Evolutionary conservation across 331 rosid species (phyloP).

Genomic region (Malus hybrid): DNA sequence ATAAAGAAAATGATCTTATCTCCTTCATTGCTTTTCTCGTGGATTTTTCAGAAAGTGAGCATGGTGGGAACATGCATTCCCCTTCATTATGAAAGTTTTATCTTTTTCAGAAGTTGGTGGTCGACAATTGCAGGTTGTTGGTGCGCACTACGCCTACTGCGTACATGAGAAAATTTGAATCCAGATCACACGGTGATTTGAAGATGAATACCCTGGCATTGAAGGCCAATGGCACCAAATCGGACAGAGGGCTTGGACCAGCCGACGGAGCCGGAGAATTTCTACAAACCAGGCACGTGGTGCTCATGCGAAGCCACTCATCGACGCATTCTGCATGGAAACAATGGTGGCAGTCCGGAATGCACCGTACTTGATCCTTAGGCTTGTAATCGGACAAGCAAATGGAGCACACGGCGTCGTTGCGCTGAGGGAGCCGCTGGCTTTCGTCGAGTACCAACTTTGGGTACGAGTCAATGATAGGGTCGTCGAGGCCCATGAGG

Average conservation of each 20-base stretch:
- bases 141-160: too few species aligned
- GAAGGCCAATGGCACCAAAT: slow-evolving; percentile 50
- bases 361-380: slow-evolving; percentile 43
- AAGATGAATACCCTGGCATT: slow-evolving; percentile 11
- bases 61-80: too few species aligned
- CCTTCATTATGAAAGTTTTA: too few species aligned
- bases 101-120: too few species aligned
- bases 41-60: too few species aligned
- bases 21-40: too few species aligned
- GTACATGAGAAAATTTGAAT: too few species aligned
- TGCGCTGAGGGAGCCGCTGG: slow-evolving; percentile 40
- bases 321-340: slow-evolving; percentile 55
- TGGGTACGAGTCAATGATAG: slow-evolving; percentile 41
- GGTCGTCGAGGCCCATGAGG: slow-evolving; percentile 43
- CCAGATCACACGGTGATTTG: too few species aligned
- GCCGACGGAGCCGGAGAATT: slow-evolving; percentile 54
- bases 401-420: slow-evolving; percentile 44
- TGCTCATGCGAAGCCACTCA: slow-evolving; percentile 47
- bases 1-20: too few species aligned
- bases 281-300: slow-evolving; percentile 65
- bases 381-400: slow-evolving; percentile 45
- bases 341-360: slow-evolving; percentile 57
- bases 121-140: too few species aligned
- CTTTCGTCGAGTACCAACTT: slow-evolving; percentile 50
- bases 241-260: slow-evolving; percentile 31